Evolutionary conservation across 345 rosid species (phyloP).

Genomic region (Schrenkiella parvula): DNA sequence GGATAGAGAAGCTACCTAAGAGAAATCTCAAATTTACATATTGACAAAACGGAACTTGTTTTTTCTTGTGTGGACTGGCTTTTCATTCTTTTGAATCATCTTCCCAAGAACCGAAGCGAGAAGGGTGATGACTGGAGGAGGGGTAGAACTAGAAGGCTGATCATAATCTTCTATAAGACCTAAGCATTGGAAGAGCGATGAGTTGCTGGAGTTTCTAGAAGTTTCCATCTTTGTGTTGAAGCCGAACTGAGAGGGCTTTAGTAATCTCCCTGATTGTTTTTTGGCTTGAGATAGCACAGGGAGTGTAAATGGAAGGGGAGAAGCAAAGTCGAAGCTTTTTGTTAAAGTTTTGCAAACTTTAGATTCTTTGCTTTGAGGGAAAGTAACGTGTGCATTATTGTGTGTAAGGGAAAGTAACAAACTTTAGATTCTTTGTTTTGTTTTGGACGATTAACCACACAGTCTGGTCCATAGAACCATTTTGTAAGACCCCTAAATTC

Average conservation of each 20-base stretch:
- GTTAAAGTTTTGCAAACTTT: constrained; percentile 20
- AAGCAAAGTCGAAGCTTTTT: constrained; percentile 21
- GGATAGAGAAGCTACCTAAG: not conserved
- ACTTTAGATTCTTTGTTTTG: too few relatives aligned
- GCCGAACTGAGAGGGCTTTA: not conserved
- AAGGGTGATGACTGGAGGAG: constrained; percentile 28
- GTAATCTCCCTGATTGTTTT: not conserved
- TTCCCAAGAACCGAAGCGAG: constrained; percentile 30
- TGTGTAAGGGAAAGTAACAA: too few relatives aligned
- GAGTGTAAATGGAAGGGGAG: not conserved
- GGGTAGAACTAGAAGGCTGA: constrained; percentile 17
- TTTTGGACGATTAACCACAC: not conserved
- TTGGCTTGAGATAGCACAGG: constrained; percentile 1
- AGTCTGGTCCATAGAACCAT: not conserved
- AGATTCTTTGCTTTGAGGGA: constrained; percentile 31
- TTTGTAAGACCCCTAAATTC: not conserved
- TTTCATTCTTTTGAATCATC: constrained; percentile 27
- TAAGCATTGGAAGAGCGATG: constrained; percentile 26
- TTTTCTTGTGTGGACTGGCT: not conserved
- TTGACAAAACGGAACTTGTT: constrained; percentile 23
- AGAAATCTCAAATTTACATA: not conserved
- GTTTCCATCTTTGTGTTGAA: constrained; percentile 21
- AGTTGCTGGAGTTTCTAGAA: constrained; percentile 7
- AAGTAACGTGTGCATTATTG: constrained; percentile 23
- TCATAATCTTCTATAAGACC: constrained; percentile 29